Percentiles rank a stretch among this genome's conserved stretches.
Conservation (phyloP, 139 green algal genomes). For the Gonium pectorale region DNA sequence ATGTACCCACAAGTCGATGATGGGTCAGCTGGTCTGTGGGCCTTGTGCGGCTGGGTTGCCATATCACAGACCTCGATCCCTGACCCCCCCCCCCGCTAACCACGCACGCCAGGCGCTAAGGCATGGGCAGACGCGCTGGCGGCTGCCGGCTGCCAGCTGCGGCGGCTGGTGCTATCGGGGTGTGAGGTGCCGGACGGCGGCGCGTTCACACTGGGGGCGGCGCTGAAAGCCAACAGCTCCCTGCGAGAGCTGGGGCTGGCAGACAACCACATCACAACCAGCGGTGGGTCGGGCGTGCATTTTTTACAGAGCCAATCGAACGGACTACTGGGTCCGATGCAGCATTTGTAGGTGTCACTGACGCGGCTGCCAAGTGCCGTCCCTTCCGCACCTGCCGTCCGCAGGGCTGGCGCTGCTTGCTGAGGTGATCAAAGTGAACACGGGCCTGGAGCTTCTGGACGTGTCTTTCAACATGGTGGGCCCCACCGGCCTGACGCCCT, state of each 20-base stretch:
- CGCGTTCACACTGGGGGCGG: conserved; percentile 10
- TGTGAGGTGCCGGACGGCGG: conserved; percentile 40
- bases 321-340: too few relatives aligned
- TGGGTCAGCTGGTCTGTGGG: too few relatives aligned
- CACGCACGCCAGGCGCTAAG: conserved; percentile 40
- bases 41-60: too few relatives aligned
- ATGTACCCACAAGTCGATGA: too few relatives aligned
- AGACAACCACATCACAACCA: conserved; percentile 30
- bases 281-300: too few relatives aligned
- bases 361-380: too few relatives aligned
- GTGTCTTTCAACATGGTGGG: conserved; percentile 36
- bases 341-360: too few relatives aligned
- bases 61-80: too few relatives aligned
- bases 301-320: too few relatives aligned
- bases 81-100: neutral
- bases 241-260: conserved; percentile 38
- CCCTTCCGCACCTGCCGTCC: too few relatives aligned
- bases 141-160: conserved; percentile 1
- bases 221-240: conserved; percentile 12
- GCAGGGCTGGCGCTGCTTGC: conserved; percentile 39
- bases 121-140: conserved; percentile 19
- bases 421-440: conserved; percentile 8
- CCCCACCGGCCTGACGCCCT: conserved; percentile 14
- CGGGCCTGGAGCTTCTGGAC: conserved; percentile 17
- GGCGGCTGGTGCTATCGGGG: conserved; percentile 36